These are phyloP conservation scores for Umbilicus rupestris DNA, from an alignment of 164 flowering plant species.

Conservation along the genomic window DNA sequence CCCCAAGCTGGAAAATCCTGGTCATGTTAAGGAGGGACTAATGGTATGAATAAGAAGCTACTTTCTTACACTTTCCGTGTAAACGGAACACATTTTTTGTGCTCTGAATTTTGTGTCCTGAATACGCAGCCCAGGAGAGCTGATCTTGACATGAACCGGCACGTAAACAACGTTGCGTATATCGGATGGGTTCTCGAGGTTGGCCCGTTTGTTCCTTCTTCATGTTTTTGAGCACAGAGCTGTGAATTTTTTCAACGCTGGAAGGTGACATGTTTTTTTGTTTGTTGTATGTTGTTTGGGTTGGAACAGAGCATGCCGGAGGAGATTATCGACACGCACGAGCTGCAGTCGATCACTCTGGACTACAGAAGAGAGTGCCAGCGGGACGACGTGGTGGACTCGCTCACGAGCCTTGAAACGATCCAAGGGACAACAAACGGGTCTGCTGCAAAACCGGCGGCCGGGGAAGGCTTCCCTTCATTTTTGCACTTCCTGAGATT, in stretches of 20 bases:
- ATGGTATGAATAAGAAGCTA: slow-evolving; percentile 34
- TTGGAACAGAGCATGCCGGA: slow-evolving; percentile 84
- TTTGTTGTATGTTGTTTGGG: no score
- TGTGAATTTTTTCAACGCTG: no score
- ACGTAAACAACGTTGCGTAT: slow-evolving; percentile 91
- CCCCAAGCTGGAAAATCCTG: slow-evolving; percentile 67
- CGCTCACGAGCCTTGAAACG: slow-evolving; percentile 57
- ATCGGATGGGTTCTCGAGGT: slow-evolving; percentile 99
- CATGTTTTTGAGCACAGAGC: no score
- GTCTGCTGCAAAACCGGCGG: slow-evolving; percentile 16
- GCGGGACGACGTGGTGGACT: slow-evolving; percentile 74
- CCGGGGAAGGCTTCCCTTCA: slow-evolving; percentile 27
- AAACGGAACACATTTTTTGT: neutral
- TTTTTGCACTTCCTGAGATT: slow-evolving; percentile 72
- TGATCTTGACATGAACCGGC: slow-evolving; percentile 97
- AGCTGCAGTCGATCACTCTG: slow-evolving; percentile 69
- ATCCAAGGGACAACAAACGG: slow-evolving; percentile 51
- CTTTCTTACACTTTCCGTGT: neutral
- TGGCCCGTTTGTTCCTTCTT: slow-evolving; percentile 9
- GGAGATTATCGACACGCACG: slow-evolving; percentile 70
- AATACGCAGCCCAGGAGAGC: slow-evolving; percentile 83
- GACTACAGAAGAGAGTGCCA: slow-evolving; percentile 92
- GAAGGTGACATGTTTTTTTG: no score
- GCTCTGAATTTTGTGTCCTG: slow-evolving; percentile 12
- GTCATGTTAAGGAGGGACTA: slow-evolving; percentile 49